Base-by-base conservation (phyloP, 257 asterid genomes). In the Avicennia marina region DNA sequence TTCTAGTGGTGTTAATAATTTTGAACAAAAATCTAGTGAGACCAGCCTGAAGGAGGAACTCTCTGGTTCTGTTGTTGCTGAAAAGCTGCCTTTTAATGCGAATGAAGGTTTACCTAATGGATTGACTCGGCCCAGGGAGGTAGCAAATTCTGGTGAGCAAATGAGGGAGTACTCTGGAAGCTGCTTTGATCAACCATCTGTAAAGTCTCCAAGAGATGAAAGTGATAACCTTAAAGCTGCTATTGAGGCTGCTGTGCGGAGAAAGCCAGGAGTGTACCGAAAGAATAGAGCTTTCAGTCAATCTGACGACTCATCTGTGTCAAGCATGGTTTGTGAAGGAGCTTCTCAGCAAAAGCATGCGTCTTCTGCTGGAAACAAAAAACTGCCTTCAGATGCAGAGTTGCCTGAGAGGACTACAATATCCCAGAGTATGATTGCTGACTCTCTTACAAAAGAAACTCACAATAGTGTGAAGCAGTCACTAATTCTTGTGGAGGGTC, bases 201-300 rank as follows among this genome's bases (percentile, higher is more conserved):
- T 60, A 43, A 88, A 70, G 72, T 61, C 66, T 73, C 58, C 78
- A 43, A 78, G 84, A 70, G 90, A 73, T 57, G 86, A 77, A 67
- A 70, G 68, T 59, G 78, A 75, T 71, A 71, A 75, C 65, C 74
- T 86, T 54, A 86, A 80, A 74, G 95, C 86, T 63, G 95, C 95
- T 71, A 73, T 90, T 62, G 88, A 86, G 76, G 95, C 95, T 63
- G 94, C 95, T 39, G 81, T 76, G 76, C 81, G 81, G 56, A 85
- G 67, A 74, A 90, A 85, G 72, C 96, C 96, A 9, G 91, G 84
- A 60, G 72, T 81, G 55, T 79, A 63, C 69, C 61, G 85, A 56
- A 90, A 72, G 72, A 69, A 70, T 62, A 79, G 75, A 75, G 77
- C 78, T 65, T 10, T 50, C 31, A 78, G 73, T 56, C 90, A 78